Evolutionary conservation across 2,329 filamentous ascomycete genomes (phyloP), one percentile per base, ranked within the genome.

Genomic region (Aspergillus persii): DNA sequence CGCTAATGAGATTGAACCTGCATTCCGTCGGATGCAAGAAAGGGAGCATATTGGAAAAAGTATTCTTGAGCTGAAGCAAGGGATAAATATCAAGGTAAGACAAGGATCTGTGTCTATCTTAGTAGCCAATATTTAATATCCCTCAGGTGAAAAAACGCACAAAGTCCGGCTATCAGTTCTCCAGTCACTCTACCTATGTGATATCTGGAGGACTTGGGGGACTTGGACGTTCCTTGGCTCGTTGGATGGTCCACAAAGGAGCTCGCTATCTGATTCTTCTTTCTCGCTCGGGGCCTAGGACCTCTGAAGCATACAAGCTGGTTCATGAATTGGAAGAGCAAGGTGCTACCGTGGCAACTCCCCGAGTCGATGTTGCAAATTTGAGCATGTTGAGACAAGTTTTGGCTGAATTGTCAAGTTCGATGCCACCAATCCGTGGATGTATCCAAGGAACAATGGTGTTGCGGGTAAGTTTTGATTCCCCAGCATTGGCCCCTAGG

Each of bases 211-310:
- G 54, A 3, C 54, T 56, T n/a, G 54, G 54, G n/a, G 54, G 46
- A 12, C 63, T 76, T 31, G 72, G 73, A 29, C 66, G 69, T n/a
- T 63, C 62, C 3, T 63, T 75, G 49, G 61, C 70, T n/a, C 61
- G 59, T 7, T 75, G 71, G 72, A 67, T 76, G 64, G 70, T 68
- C 6, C 60, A 64, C 6, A 67, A 64, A 7, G 75, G 75, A 11
- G 75, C 74, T 4, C 68, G 66, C 33, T 67, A 76, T 59, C 54
- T 76, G 15, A 66, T 74, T 7, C 54, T 75, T 9, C 64, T 63
- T 30, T 74, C 58, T 46, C 70, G 54, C 0, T 62, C 57, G 0
- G 63, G 63, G 0, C 30, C 26, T 3, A 27, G 33, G 12, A 53
- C 11, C 4, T 36, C 53, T 26, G 31, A 55, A 8, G 54, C 53